Evolutionary conservation across 2,329 filamentous ascomycete genomes (phyloP), one percentile per base, ranked within the genome.

Genomic region (Botryotinia calthae): DNA sequence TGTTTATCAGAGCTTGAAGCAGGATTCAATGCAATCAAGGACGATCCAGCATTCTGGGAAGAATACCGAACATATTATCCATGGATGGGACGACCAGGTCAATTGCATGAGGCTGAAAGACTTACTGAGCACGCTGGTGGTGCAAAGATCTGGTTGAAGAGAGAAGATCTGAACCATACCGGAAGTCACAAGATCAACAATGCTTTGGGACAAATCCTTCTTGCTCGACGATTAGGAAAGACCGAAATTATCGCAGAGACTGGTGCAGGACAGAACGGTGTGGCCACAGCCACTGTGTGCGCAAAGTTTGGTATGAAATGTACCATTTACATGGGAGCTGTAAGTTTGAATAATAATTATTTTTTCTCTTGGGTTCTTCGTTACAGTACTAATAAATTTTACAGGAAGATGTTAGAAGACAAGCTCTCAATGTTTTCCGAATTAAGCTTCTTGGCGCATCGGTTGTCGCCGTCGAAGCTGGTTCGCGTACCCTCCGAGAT

Each of bases 121-220:
- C 85, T 99, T 76, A 98, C 95, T 0, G 91, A 97, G 81, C 86
- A 95, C 79, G 94, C 93, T 65, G 94, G 94, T 37, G 96, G 96
- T 74, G 95, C 96, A 66, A 97, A 94, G 81, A 97, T 99, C 85
- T 99, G 95, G 91, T 85, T 99, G 77, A 99, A 99, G 88, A 90
- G 96, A 79, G 96, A 99, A 84, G 96, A 99, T 82, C 86, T 98
- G 72, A 98, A 98, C 84, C 96, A 99, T 82, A 98, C 96, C 14
- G 96, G 96, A 77, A 97, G 93, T 75, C 96, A 99, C 87, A 99
- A 99, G 88, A 98, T 99, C 86, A 99, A 99, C 86, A 99, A 99
- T 80, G 96, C 96, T 0, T 86, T 99, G 14, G 96, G 96, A 2
- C 96, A 99, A 83, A 90, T 98, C 66, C 88, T 99, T 22, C 85